Evolutionary conservation across 495 filamentous ascomycete species (phyloP), one percentile per base, ranked within the genome.

Genomic region (Cercophora newfieldiana): DNA sequence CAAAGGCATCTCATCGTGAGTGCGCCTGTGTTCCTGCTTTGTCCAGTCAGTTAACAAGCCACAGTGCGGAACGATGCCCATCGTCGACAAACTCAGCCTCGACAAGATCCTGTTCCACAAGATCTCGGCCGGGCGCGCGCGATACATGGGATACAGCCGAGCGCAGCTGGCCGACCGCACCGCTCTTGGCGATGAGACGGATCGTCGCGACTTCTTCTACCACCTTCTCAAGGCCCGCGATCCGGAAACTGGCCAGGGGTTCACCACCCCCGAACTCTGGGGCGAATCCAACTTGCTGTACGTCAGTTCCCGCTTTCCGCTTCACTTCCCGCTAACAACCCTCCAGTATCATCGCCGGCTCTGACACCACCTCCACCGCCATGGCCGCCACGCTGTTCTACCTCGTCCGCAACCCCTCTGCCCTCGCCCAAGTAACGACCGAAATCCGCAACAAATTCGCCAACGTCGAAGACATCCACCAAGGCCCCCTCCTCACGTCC

Each of bases 311-410:
- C 81, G 78, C 24, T 72, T 63, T 65, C 19, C 47, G 25, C 4
- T 19, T 51, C 1, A 18, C 21, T 48, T 5, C 56, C 49, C 49
- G 19, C 25, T 4, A 56, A 19, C 49, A n/a, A 21, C n/a, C n/a
- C n/a, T 18, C 1, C 26, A 80, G 79, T 1, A 86, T 86, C 66
- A 85, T 84, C 44, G 82, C 82, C 61, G 87, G 87, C 28, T 83
- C 83, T 12, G 88, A 91, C 70, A 90, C 88, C 0, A 88, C 85
- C 1, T 84, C 86, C 14, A 87, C 83, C 3, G 83, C 86, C n/a
- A 83, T 92, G 74, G 80, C 85, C 25, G 83, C 82, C 0, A 82
- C 85, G 1, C 74, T 92, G 54, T 91, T 89, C 81, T 89, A 91
- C 76, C 82, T 93, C 16, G 77, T 82, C 12, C 86, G 85, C 59